A percentile compares a stretch with the other conserved stretches of the same genome.
phyloP scores from a whole-genome alignment of 2,329 filamentous ascomycete genomes.

The Cytospora mali region DNA sequence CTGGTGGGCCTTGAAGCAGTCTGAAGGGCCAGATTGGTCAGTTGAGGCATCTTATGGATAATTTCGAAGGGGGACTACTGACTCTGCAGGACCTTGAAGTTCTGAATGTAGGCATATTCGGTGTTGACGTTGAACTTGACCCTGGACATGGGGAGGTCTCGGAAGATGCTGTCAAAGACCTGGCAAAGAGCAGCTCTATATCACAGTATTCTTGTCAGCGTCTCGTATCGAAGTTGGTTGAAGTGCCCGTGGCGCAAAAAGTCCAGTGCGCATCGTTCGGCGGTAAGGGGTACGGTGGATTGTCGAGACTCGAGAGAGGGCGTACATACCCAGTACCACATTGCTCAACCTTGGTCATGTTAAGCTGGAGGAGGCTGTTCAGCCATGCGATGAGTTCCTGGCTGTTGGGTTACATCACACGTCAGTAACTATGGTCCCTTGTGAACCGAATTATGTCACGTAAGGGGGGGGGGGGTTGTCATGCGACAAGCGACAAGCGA shows the following conservation, averaged over 20 bases:
- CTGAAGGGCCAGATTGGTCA: slow-evolving; percentile 49
- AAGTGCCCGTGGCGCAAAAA: slow-evolving; percentile 34
- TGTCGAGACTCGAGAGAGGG: background rate
- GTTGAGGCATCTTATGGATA: background rate
- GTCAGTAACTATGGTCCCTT: slow-evolving; percentile 15
- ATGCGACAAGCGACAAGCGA: background rate
- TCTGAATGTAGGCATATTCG: slow-evolving; percentile 96
- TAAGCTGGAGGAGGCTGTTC: slow-evolving; percentile 96
- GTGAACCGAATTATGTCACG: background rate
- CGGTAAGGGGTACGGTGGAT: background rate
- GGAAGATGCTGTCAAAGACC: slow-evolving; percentile 97
- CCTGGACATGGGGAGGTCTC: slow-evolving; percentile 89
- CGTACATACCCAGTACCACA: slow-evolving; percentile 87
- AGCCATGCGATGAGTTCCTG: slow-evolving; percentile 97
- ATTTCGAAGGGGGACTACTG: slow-evolving; percentile 31
- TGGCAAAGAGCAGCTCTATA: slow-evolving; percentile 90
- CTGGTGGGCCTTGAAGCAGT: slow-evolving; percentile 80
- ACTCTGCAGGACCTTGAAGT: slow-evolving; percentile 98
- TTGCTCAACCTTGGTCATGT: slow-evolving; percentile 98
- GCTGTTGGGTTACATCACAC: slow-evolving; percentile 50
- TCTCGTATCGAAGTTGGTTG: background rate
- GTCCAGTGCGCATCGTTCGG: slow-evolving; percentile 27
- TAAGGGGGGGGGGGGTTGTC: background rate
- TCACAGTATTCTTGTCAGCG: background rate
- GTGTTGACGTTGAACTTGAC: slow-evolving; percentile 99